Percentiles rank a stretch among this genome's conserved stretches.
These are phyloP conservation scores for Bruguiera sexangula DNA, from an alignment of 345 rosid species.

Conservation along the genomic window DNA sequence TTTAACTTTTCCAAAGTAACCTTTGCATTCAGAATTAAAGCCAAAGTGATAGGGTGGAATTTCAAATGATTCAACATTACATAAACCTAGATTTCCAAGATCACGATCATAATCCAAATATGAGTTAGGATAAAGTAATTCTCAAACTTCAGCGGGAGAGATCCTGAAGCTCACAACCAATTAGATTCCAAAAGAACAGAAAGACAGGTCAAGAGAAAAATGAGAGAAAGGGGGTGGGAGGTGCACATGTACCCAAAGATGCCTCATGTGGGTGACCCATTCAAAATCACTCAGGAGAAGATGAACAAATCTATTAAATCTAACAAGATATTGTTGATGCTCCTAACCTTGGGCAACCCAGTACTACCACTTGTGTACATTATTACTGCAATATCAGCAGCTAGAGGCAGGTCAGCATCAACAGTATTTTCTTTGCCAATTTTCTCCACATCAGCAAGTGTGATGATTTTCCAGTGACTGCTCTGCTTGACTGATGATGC, in stretches of 20 bases:
- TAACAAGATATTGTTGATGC: conserved; percentile 1
- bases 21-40: neutral
- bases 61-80: neutral
- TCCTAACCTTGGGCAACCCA: conserved; percentile 90
- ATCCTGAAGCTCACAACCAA: neutral
- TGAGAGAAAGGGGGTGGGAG: neutral
- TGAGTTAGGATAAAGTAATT: too few species aligned
- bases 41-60: neutral
- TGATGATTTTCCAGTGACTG: conserved; percentile 52
- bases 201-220: neutral
- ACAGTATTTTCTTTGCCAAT: conserved; percentile 70
- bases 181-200: neutral
- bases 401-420: conserved; percentile 63
- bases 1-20: neutral
- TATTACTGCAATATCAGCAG: conserved; percentile 86
- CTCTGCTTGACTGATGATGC: conserved; percentile 40
- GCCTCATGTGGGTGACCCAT: neutral
- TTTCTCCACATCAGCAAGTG: conserved; percentile 63
- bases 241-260: neutral
- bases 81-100: neutral
- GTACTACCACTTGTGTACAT: conserved; percentile 99
- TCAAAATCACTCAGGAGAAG: neutral
- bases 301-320: conserved; percentile 3
- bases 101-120: too few species aligned
- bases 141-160: neutral